Percentiles rank a stretch among this genome's conserved stretches.
Evolutionary conservation across 139 green algal genomes (phyloP).

Genomic region (Chlorella sp.): DNA sequence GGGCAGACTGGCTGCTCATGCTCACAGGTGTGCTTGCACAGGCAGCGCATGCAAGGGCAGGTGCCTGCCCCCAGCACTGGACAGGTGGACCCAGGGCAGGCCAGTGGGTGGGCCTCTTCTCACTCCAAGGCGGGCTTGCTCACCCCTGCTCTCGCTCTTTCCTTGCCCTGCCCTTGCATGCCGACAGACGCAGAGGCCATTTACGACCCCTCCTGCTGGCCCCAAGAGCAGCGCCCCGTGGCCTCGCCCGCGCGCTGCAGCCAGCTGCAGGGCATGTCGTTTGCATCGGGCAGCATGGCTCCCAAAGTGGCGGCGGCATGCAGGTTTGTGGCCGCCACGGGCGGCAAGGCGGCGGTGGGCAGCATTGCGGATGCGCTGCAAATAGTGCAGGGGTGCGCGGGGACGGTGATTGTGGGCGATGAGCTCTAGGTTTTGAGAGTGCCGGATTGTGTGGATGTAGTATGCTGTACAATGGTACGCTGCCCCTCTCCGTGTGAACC

Average conservation of each 20-base stretch:
- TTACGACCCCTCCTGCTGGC: conserved; percentile 44
- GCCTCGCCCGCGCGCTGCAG: conserved; percentile 17
- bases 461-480: no score
- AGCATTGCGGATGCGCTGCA: conserved; percentile 31
- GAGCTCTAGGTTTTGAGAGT: no score
- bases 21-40: conserved; percentile 30
- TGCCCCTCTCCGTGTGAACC: no score
- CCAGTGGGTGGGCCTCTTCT: no score
- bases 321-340: conserved; percentile 37
- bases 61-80: no score
- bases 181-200: conserved; percentile 30
- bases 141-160: neutral
- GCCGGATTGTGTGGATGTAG: no score
- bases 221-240: conserved; percentile 28
- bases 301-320: conserved; percentile 45
- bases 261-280: conserved; percentile 6
- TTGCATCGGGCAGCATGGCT: conserved; percentile 45
- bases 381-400: conserved; percentile 15
- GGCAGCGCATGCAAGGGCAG: neutral
- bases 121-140: neutral
- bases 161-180: neutral
- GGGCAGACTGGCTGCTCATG: conserved; percentile 46
- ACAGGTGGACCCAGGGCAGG: no score
- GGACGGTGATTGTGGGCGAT: conserved; percentile 25
- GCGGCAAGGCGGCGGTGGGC: conserved; percentile 34